Evolutionary conservation across 257 asterid species (phyloP).

Genomic region (Dorcoceras hygrometricum): DNA sequence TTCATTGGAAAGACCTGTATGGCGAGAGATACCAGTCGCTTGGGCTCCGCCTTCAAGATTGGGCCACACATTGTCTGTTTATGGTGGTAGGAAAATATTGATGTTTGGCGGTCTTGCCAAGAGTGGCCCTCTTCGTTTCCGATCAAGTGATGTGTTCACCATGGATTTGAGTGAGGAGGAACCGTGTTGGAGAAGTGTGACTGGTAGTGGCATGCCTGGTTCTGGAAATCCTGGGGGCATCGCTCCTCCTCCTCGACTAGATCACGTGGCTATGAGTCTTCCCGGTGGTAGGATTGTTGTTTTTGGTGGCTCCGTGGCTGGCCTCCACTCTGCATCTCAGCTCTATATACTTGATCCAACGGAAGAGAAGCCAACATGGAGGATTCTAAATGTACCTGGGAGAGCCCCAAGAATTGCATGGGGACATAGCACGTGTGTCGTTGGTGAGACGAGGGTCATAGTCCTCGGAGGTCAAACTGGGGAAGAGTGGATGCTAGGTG

Average conservation of each 20-base stretch:
- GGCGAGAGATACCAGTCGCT: constrained; percentile 20
- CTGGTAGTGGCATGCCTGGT: constrained; percentile 22
- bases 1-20: constrained; percentile 19
- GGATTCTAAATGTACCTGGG: constrained; percentile 40
- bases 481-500: constrained; percentile 51
- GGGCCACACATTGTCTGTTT: constrained; percentile 23
- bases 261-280: constrained; percentile 21
- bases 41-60: constrained; percentile 23
- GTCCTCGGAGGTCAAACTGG: constrained; percentile 53
- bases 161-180: constrained; percentile 20
- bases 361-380: constrained; percentile 22
- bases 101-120: constrained; percentile 26
- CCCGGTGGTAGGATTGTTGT: constrained; percentile 19
- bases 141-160: constrained; percentile 20
- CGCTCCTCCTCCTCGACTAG: constrained; percentile 26
- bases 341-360: constrained; percentile 20
- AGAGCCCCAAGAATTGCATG: constrained; percentile 47
- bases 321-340: constrained; percentile 24
- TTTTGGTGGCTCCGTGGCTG: constrained; percentile 24
- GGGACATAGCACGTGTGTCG: constrained; percentile 52
- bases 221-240: constrained; percentile 19
- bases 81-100: constrained; percentile 21
- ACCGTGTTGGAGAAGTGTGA: constrained; percentile 19
- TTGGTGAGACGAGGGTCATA: constrained; percentile 45
- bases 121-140: constrained; percentile 21